phyloP scores from a whole-genome alignment of 1,139 yeast species.

The Pichia sp. region DNA sequence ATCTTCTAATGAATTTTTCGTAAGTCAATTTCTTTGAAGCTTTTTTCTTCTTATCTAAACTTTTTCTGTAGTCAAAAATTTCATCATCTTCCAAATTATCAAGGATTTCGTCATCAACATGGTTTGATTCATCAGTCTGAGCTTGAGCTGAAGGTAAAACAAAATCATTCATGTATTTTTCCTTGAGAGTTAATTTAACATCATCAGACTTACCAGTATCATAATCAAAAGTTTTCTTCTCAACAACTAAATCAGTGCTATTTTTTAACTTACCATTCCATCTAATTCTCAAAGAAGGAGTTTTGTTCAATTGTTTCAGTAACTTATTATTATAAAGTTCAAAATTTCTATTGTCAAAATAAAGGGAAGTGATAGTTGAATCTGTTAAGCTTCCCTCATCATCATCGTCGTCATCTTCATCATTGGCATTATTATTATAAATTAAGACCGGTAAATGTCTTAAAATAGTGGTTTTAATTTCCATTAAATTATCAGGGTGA shows the following conservation, averaged over 20 bases:
- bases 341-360: constrained; percentile 79
- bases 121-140: not conserved
- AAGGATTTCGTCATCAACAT: constrained; percentile 1
- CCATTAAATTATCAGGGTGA: constrained; percentile 94
- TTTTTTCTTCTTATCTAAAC: constrained; percentile 9
- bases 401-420: constrained; percentile 31
- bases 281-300: constrained; percentile 75
- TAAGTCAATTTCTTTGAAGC: constrained; percentile 22
- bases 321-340: constrained; percentile 83
- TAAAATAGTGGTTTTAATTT: constrained; percentile 86
- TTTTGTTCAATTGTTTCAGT: constrained; percentile 59
- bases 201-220: constrained; percentile 50
- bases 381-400: constrained; percentile 44
- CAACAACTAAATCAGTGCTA: constrained; percentile 72
- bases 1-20: constrained; percentile 37
- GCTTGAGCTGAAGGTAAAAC: constrained; percentile 28
- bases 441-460: constrained; percentile 91
- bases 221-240: constrained; percentile 64
- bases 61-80: constrained; percentile 10
- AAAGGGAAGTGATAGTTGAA: constrained; percentile 79
- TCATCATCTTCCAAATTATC: constrained; percentile 15
- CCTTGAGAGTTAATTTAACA: constrained; percentile 62
- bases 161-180: constrained; percentile 67
- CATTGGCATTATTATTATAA: constrained; percentile 45
- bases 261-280: constrained; percentile 85